phyloP scores from a whole-genome alignment of 495 filamentous ascomycete species.

The Xeromyces bisporus region DNA sequence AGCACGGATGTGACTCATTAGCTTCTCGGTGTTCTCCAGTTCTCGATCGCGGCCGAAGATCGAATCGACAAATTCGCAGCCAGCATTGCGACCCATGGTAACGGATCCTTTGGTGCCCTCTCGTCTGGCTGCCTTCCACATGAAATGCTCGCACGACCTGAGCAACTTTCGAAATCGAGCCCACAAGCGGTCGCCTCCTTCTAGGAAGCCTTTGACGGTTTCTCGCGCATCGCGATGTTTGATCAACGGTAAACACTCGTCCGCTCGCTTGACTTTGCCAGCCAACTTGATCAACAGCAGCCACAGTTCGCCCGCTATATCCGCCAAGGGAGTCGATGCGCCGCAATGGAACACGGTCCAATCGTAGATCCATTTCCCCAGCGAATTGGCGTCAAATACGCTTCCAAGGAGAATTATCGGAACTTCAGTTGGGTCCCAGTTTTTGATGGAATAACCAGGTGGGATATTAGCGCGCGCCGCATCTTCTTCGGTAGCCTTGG shows the following conservation, averaged over 20 bases:
- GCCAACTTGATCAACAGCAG: conserved; percentile 88
- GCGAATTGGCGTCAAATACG: conserved; percentile 92
- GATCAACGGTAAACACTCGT: conserved; percentile 63
- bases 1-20: conserved; percentile 82
- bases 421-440: conserved; percentile 93
- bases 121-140: conserved; percentile 63
- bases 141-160: conserved; percentile 80
- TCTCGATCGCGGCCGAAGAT: conserved; percentile 90
- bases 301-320: conserved; percentile 91
- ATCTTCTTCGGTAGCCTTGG: conserved; percentile 73
- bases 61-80: conserved; percentile 90
- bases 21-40: conserved; percentile 79
- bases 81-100: conserved; percentile 81
- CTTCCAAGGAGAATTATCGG: conserved; percentile 87
- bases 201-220: conserved; percentile 79
- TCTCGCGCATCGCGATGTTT: conserved; percentile 54
- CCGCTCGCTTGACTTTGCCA: conserved; percentile 84
- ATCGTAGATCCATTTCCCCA: conserved; percentile 99
- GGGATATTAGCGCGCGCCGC: conserved; percentile 70
- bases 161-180: conserved; percentile 73
- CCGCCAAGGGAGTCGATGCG: conserved; percentile 68
- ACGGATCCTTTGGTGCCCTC: conserved; percentile 42
- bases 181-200: conserved; percentile 77
- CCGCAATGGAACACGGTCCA: conserved; percentile 94
- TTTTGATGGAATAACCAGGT: conserved; percentile 85